Evolutionary conservation across 1,284 basidiomycete genomes (phyloP).

Genomic region (Ceratobasidium sp.): DNA sequence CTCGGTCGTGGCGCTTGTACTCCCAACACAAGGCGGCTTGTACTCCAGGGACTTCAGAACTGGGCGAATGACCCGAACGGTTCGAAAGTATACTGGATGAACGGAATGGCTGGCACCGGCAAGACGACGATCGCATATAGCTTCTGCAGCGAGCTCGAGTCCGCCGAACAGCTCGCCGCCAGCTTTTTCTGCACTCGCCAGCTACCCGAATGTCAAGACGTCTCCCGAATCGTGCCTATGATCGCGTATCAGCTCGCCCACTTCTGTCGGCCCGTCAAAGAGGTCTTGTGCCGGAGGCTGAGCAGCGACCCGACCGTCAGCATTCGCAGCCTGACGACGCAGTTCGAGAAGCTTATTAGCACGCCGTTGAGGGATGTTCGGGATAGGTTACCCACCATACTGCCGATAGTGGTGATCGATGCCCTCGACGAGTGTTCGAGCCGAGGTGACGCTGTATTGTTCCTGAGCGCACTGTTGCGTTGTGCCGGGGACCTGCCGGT

Average conservation of each 20-base stretch:
- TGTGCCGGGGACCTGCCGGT: not conserved
- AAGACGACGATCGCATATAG: constrained; percentile 7
- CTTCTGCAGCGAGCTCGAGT: not conserved
- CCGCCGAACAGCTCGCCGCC: not conserved
- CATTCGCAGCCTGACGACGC: not conserved
- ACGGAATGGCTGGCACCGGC: too few species aligned
- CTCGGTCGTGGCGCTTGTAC: constrained; percentile 1
- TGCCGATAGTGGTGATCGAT: not conserved
- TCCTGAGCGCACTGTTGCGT: not conserved
- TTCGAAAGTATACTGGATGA: constrained; percentile 19
- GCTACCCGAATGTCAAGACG: not conserved
- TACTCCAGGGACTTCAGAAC: not conserved
- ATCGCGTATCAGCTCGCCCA: constrained; percentile 21
- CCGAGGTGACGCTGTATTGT: not conserved
- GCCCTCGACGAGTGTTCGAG: constrained; percentile 13
- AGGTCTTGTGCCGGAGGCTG: not conserved
- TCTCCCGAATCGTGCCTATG: not conserved
- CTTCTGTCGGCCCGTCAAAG: not conserved
- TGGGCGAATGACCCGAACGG: not conserved
- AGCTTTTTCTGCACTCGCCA: constrained; percentile 19
- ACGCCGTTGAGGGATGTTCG: not conserved
- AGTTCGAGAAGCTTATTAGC: constrained; percentile 14
- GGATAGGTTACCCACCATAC: not conserved
- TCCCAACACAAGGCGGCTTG: not conserved
- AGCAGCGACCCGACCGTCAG: not conserved